A percentile compares a stretch with the other conserved stretches of the same genome.
phyloP scores from a whole-genome alignment of 352 stramenopile species.

The Peronospora belbahrii region DNA sequence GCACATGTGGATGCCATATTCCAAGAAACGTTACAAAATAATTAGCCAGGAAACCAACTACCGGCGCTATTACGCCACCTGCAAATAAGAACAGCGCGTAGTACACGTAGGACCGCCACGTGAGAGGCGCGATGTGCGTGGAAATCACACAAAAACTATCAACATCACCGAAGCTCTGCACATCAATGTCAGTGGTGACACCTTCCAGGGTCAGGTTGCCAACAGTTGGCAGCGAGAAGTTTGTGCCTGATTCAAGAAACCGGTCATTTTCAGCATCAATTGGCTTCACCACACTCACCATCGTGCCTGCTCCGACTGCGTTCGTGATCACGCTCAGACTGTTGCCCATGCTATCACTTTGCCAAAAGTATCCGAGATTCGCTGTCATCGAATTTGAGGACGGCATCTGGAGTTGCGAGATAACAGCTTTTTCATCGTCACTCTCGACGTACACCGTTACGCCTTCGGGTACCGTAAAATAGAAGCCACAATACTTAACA shows the following conservation, averaged over 20 bases:
- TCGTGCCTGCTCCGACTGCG: conserved; percentile 36
- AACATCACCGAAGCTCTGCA: conserved; percentile 41
- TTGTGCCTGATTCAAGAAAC: conserved; percentile 33
- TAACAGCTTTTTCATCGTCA: conserved; percentile 26
- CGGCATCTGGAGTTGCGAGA: conserved; percentile 42
- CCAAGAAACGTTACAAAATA: conserved; percentile 77
- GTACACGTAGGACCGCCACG: conserved; percentile 49
- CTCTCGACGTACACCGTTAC: conserved; percentile 43
- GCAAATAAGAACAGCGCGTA: conserved; percentile 68
- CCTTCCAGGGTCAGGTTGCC: conserved; percentile 45
- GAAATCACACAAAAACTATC: conserved; percentile 56
- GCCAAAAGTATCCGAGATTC: conserved; percentile 61
- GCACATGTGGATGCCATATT: conserved; percentile 78
- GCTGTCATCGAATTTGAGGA: conserved; percentile 39
- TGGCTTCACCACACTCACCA: conserved; percentile 64
- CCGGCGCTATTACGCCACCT: conserved; percentile 60
- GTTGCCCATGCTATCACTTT: conserved; percentile 50
- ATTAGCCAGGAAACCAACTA: conserved; percentile 56
- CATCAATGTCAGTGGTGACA: conserved; percentile 32
- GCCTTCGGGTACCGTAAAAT: conserved; percentile 47
- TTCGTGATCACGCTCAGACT: conserved; percentile 59
- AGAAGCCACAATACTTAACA: conserved; percentile 67
- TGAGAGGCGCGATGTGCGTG: conserved; percentile 44
- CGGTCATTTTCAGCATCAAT: conserved; percentile 43
- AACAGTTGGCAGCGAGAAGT: conserved; percentile 25